These are phyloP conservation scores for Lasiodiplodia sp. DNA, from an alignment of 2,329 filamentous ascomycete species.

Conservation along the genomic window DNA sequence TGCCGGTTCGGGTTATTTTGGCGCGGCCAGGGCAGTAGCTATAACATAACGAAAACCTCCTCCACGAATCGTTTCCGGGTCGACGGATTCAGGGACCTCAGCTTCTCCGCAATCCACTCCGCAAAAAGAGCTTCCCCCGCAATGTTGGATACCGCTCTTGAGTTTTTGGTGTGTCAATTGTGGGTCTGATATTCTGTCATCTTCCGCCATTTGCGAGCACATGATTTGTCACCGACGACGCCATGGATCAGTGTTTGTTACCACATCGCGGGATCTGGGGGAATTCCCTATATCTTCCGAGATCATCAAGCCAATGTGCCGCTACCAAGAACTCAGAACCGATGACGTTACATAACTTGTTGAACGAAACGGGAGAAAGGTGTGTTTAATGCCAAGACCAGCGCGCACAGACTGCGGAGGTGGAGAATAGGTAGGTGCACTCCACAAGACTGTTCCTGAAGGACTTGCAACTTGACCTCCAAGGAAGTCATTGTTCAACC, in stretches of 20 bases:
- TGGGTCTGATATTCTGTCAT: constrained; percentile 1
- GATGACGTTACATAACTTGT: neutral
- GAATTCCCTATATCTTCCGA: neutral
- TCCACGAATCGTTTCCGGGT: constrained; percentile 14
- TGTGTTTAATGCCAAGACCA: neutral
- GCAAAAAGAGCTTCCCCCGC: constrained; percentile 19
- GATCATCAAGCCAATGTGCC: too few relatives aligned
- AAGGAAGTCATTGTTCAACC: neutral
- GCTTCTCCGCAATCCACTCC: constrained; percentile 15
- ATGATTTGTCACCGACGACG: neutral
- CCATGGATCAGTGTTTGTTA: constrained; percentile 6
- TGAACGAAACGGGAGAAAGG: neutral
- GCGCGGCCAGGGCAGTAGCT: constrained; percentile 15
- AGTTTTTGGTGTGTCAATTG: neutral
- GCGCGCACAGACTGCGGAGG: neutral
- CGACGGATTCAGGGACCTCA: constrained; percentile 13
- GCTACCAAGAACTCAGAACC: neutral
- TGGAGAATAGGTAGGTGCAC: neutral
- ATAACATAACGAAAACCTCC: constrained; percentile 28
- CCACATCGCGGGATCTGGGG: neutral
- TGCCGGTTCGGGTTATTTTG: neutral
- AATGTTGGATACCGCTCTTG: neutral
- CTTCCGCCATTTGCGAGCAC: neutral
- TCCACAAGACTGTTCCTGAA: neutral
- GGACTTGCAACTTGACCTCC: neutral